Conservation (phyloP, 768 basidiomycete species). For the Collybiopsis confluens region DNA sequence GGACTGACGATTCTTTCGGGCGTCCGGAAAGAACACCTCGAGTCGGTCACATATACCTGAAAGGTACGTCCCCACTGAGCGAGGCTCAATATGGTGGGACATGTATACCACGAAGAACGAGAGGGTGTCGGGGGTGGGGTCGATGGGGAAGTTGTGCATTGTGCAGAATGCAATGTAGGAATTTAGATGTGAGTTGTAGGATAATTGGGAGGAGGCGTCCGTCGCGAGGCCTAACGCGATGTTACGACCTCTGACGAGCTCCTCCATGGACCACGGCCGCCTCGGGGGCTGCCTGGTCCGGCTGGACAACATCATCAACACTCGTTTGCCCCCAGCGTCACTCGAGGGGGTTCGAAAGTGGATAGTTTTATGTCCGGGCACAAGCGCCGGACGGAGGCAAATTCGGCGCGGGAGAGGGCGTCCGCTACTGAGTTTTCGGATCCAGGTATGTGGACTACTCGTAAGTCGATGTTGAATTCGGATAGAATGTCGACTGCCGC, state of each 20-base stretch:
- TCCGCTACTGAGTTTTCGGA: constrained; percentile 24
- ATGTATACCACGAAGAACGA: constrained; percentile 26
- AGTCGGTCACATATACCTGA: constrained; percentile 19
- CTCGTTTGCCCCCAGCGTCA: constrained; percentile 16
- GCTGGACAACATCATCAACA: constrained; percentile 7
- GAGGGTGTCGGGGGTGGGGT: constrained; percentile 25
- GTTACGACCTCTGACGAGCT: constrained; percentile 21
- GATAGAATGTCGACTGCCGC: constrained; percentile 15
- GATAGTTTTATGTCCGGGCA: neutral
- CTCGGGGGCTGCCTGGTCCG: constrained; percentile 24
- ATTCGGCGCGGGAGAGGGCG: constrained; percentile 22
- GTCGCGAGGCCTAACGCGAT: constrained; percentile 22
- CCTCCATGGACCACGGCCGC: constrained; percentile 26
- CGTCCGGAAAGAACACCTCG: constrained; percentile 16
- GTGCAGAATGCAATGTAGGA: constrained; percentile 26
- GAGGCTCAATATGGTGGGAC: constrained; percentile 19
- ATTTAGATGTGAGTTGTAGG: constrained; percentile 21
- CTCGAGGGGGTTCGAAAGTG: constrained; percentile 18
- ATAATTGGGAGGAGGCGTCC: constrained; percentile 8
- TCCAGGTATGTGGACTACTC: constrained; percentile 22
- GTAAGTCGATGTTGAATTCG: constrained; percentile 8
- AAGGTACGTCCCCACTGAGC: constrained; percentile 19
- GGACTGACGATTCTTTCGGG: neutral
- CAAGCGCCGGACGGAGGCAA: neutral
- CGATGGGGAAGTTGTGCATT: constrained; percentile 19